Evolutionary conservation across 805 yeast species (phyloP), one percentile per base, ranked within the genome.

Genomic region (Clavispora carvajalis): DNA sequence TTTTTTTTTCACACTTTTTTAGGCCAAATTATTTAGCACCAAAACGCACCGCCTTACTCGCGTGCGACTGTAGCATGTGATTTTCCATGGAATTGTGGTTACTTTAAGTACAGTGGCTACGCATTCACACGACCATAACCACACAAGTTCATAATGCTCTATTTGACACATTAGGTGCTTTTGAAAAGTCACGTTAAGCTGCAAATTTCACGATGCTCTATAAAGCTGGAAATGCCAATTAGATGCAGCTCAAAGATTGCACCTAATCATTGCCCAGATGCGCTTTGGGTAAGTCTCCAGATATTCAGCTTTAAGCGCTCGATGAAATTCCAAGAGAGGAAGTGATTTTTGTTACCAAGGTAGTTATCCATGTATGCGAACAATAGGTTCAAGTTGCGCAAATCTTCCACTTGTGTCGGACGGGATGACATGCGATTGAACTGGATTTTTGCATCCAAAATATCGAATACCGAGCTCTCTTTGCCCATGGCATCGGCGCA

Each of bases 331-430:
- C 69, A 48, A 12, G 69, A 65, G 34, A 81, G 52, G 48, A 71
- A 79, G 43, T 65, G 65, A 48, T 73, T 53, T 5, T 67, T 67
- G 23, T 60, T 63, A 11, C 51, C 51, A 28, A 67, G 43, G 18
- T 62, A 47, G 36, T 63, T 59, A 40, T 82, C 86, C 30, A 76
- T 70, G 60, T 69, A 84, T 12, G 80, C 74, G 60, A 84, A 80
- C 7, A 84, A 58, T 37, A 84, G 55, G 44, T 74, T 74, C 43
- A 83, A 58, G 49, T 79, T 81, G 81, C 85, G 77, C 39, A 83
- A 58, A 40, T 82, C 85, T 36, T 80, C 82, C 4, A 67, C 47
- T 1, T 59, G 54, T 10, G 45, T 38, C 0, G 83, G 82, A 1
- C 51, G 47, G 3, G 43, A 42, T 1, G 77, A 77, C 51, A 74